Evolutionary conservation across 306 rosid species (phyloP), one percentile per base, ranked within the genome.

Genomic region (Elaeagnus macrophylla): DNA sequence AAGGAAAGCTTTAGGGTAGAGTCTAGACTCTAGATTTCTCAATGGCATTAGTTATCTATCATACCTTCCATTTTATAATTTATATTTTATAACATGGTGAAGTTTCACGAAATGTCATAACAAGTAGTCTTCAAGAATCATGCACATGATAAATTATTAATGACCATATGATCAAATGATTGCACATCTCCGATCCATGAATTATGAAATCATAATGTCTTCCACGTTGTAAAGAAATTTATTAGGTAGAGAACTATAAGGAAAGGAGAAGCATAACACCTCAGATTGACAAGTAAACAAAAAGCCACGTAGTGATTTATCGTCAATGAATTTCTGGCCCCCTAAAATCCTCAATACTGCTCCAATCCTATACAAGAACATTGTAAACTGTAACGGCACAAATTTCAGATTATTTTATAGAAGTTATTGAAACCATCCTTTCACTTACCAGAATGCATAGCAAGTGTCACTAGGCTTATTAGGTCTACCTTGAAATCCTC

Each of bases 401-500:
- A 60, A 40, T 65, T 64, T 47, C 49, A 48, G 48, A 57, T 8
- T 43, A 46, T 43, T 54, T 32, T 52, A 6, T 19, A 56, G 41
- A 64, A 64, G 11, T 60, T 35, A 54, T 56, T 13, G 20, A 67
- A 37, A 62, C 48, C 35, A 48, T 52, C 17, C 48, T 56, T 50
- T 41, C 38, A 53, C 93, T 62, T 60, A 87, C 99, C 99, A 91
- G 71, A 87, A 91, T 59, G 99, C 96, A 64, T 91, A 91, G 62
- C 99, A 91, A 9, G 95, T 78, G 61, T 87, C 96, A 12, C 84
- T 81, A 48, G 76, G 13, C 81, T 91, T 91, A 82, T 91, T 91
- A 40, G 85, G 79, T 72, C 99, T 75, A 67, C 99, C 99, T 66
- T 91, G 99, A 72, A 87, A 78, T 58, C 96, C 96, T 67, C 99